Conservation (phyloP, 768 basidiomycete genomes). For the Glaciozyma martinii region DNA sequence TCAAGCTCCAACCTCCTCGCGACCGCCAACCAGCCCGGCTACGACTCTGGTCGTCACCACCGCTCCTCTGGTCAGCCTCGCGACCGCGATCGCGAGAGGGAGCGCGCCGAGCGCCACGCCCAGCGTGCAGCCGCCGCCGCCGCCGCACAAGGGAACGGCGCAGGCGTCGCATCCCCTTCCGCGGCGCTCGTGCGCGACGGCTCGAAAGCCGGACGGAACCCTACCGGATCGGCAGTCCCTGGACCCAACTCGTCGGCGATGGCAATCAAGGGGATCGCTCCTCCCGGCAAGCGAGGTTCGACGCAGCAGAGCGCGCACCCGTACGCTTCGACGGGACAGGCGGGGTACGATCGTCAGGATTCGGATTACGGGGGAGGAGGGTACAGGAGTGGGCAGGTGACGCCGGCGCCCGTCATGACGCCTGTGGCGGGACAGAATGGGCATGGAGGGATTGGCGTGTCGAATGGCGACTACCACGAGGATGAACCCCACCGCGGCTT, state of each 20-base stretch:
- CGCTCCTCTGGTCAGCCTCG: constrained; percentile 28
- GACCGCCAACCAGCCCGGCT: constrained; percentile 16
- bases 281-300: constrained; percentile 4
- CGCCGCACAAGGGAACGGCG: constrained; percentile 16
- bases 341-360: constrained; percentile 1
- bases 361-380: constrained; percentile 3
- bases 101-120: constrained; percentile 35
- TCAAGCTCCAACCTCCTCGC: constrained; percentile 19
- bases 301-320: constrained; percentile 12
- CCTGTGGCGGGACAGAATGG: background rate
- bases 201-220: constrained; percentile 52
- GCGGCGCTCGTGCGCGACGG: constrained; percentile 69
- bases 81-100: constrained; percentile 36
- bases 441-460: constrained; percentile 3
- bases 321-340: constrained; percentile 13
- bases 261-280: constrained; percentile 25
- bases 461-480: constrained; percentile 26
- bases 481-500: constrained; percentile 20
- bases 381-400: background rate
- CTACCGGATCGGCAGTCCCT: constrained; percentile 16
- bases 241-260: constrained; percentile 21
- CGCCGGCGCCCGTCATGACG: constrained; percentile 9
- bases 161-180: constrained; percentile 50
- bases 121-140: constrained; percentile 30
- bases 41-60: constrained; percentile 32